Evolutionary conservation across 805 yeast genomes (phyloP).

Genomic region (Allodekkera sacchari): DNA sequence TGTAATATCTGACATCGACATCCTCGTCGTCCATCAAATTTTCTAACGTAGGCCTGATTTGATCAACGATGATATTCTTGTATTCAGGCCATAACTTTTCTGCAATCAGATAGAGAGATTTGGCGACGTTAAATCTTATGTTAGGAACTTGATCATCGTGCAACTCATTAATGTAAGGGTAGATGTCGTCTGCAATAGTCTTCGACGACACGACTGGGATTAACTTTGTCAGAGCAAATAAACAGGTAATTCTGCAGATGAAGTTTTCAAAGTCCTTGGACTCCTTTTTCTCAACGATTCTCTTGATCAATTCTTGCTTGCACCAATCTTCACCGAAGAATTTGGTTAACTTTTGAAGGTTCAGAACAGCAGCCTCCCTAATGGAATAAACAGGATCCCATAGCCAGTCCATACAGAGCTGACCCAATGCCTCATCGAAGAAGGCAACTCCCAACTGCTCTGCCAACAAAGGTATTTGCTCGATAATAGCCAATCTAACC

Average conservation of each 20-base stretch:
- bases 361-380: conserved; percentile 90
- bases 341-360: conserved; percentile 68
- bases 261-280: conserved; percentile 49
- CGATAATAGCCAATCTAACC: conserved; percentile 92
- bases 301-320: conserved; percentile 67
- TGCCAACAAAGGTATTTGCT: conserved; percentile 90
- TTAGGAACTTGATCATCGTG: conserved; percentile 84
- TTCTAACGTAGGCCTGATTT: conserved; percentile 59
- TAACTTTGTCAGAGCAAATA: conserved; percentile 79
- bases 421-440: conserved; percentile 86
- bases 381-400: conserved; percentile 97
- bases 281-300: conserved; percentile 45
- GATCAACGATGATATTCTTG: conserved; percentile 34
- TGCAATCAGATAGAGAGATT: conserved; percentile 58
- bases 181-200: conserved; percentile 52
- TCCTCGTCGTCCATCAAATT: conserved; percentile 65
- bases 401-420: conserved; percentile 92
- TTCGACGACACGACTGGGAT: conserved; percentile 59
- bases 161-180: conserved; percentile 73
- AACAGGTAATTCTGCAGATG: conserved; percentile 84
- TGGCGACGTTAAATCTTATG: conserved; percentile 91
- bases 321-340: conserved; percentile 96
- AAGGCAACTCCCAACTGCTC: conserved; percentile 89
- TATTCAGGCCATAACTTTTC: conserved; percentile 35
- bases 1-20: conserved; percentile 83